Percentiles rank a stretch among this genome's conserved stretches.
Conservation (phyloP, 768 basidiomycete genomes). For the Chiua virens region DNA sequence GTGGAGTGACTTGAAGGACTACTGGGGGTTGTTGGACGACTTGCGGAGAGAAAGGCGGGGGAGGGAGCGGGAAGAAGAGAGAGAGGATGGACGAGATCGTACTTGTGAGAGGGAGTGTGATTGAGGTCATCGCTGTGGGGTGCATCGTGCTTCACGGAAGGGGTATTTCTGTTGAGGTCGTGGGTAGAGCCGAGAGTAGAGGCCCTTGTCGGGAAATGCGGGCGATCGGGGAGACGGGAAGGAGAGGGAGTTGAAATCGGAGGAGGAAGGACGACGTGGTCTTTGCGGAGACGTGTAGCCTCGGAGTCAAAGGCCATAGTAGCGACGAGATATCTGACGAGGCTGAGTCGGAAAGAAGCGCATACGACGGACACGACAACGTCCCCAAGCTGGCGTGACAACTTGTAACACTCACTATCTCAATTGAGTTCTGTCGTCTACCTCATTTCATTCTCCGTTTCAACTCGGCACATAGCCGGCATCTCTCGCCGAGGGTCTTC, state of each 20-base stretch:
- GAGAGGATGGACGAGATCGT: constrained; percentile 11
- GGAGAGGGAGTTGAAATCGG: constrained; percentile 40
- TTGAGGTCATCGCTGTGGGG: constrained; percentile 70
- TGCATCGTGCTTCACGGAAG: constrained; percentile 34
- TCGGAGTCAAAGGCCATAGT: constrained; percentile 33
- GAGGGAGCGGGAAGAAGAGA: constrained; percentile 43
- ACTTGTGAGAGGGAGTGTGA: constrained; percentile 37
- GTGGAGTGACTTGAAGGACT: constrained; percentile 43
- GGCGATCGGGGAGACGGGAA: constrained; percentile 49
- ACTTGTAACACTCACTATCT: constrained; percentile 12
- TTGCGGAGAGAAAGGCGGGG: constrained; percentile 49
- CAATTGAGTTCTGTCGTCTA: constrained; percentile 5
- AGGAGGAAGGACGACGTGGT: constrained; percentile 12
- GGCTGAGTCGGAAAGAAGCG: neutral
- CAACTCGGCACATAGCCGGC: constrained; percentile 23
- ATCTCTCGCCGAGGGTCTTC: constrained; percentile 24
- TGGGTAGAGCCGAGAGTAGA: constrained; percentile 57
- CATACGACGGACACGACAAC: constrained; percentile 10
- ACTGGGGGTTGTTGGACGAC: constrained; percentile 61
- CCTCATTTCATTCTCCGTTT: neutral
- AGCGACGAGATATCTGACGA: neutral
- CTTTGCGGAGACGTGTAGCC: constrained; percentile 28
- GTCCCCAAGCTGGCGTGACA: constrained; percentile 21
- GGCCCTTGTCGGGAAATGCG: constrained; percentile 58
- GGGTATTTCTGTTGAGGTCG: constrained; percentile 52